phyloP scores from a whole-genome alignment of 116 monocot species.

The Iris pallida region DNA sequence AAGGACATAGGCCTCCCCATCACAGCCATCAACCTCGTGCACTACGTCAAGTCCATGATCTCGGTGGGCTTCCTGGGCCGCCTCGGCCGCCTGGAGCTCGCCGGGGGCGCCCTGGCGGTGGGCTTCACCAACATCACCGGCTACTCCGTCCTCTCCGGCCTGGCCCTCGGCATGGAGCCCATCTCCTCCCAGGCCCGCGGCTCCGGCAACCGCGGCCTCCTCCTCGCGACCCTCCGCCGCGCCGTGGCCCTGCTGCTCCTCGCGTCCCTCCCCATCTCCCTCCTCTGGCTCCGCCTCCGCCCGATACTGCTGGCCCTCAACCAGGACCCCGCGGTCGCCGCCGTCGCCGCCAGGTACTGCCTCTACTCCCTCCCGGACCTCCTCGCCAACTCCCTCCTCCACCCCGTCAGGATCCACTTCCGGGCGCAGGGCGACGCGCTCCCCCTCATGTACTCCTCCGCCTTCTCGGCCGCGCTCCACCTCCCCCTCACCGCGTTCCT shows the following conservation, averaged over 20 bases:
- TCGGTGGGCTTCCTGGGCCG: constrained; percentile 20
- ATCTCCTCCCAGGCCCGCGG: constrained; percentile 54
- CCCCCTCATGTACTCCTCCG: constrained; percentile 44
- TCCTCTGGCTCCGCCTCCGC: constrained; percentile 41
- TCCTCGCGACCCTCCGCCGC: constrained; percentile 24
- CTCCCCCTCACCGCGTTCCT: constrained; percentile 34
- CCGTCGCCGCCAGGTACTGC: constrained; percentile 36
- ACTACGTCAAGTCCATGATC: constrained; percentile 18
- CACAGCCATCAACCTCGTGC: constrained; percentile 34
- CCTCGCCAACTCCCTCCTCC: constrained; percentile 44
- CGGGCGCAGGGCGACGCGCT: constrained; percentile 26
- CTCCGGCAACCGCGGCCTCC: constrained; percentile 23
- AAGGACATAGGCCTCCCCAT: constrained; percentile 46
- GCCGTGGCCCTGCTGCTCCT: constrained; percentile 36
- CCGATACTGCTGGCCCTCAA: constrained; percentile 23
- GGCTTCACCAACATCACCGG: constrained; percentile 70
- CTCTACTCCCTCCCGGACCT: constrained; percentile 49
- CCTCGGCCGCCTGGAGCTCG: constrained; percentile 13
- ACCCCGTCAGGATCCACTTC: constrained; percentile 46
- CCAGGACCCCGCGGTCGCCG: constrained; percentile 42
- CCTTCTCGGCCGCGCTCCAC: constrained; percentile 39
- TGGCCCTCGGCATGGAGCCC: constrained; percentile 61
- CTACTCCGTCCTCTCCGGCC: constrained; percentile 59
- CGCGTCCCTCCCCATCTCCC: constrained; percentile 35
- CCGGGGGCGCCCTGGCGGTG: constrained; percentile 41